Conservation (phyloP, 331 rosid genomes). For the Quercus tomentella region DNA sequence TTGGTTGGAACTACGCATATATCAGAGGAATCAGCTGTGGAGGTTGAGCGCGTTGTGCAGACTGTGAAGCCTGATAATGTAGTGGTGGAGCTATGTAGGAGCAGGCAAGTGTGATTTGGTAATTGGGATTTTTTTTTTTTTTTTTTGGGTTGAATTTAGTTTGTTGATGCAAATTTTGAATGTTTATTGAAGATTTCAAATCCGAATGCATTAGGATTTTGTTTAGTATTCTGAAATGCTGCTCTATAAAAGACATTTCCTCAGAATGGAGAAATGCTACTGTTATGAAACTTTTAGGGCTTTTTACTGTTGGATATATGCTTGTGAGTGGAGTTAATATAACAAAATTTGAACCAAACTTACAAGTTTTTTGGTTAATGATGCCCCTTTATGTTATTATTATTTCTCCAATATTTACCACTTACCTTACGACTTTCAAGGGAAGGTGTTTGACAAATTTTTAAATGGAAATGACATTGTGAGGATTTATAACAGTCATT, state of each 20-base stretch:
- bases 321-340: too few species aligned
- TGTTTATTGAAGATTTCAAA: neutral
- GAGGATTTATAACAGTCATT: neutral
- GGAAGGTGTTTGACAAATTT: neutral
- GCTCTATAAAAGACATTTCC: too few species aligned
- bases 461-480: too few species aligned
- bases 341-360: too few species aligned
- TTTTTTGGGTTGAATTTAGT: neutral
- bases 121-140: neutral
- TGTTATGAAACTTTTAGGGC: neutral
- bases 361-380: too few species aligned
- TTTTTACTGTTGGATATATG: neutral
- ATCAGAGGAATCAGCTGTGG: slow-evolving; percentile 53
- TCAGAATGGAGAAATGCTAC: neutral
- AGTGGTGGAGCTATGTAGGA: slow-evolving; percentile 84
- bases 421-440: neutral
- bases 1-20: slow-evolving; percentile 66
- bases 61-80: slow-evolving; percentile 75
- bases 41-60: slow-evolving; percentile 69
- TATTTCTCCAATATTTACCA: neutral
- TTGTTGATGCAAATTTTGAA: neutral
- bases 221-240: neutral
- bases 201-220: neutral
- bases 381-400: too few species aligned
- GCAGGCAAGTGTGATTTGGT: slow-evolving; percentile 59